These are phyloP conservation scores for Microbotryum scabiosae DNA, from an alignment of 1,284 basidiomycete species.

Conservation along the genomic window DNA sequence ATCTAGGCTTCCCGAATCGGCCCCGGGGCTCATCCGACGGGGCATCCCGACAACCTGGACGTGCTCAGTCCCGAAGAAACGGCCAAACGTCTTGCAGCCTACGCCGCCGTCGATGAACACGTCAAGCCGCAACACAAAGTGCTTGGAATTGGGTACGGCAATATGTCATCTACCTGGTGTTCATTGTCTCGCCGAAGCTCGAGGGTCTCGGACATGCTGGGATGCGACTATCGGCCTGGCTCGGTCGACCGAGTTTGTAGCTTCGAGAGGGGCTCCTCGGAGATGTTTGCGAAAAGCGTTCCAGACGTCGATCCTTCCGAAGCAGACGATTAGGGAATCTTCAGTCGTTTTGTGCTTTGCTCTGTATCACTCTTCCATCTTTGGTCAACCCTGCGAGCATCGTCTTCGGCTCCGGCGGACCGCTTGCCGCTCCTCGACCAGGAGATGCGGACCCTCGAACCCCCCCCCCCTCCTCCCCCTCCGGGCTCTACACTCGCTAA, in stretches of 20 bases:
- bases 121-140: conserved; percentile 75
- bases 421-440: too few relatives aligned
- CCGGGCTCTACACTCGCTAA: too few relatives aligned
- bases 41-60: background rate
- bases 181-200: too few relatives aligned
- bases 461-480: too few relatives aligned
- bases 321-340: background rate
- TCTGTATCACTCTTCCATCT: too few relatives aligned
- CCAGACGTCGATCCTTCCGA: background rate
- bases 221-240: background rate
- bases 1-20: conserved; percentile 19
- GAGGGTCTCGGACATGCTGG: background rate
- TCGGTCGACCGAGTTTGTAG: background rate
- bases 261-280: background rate
- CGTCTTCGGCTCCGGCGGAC: too few relatives aligned
- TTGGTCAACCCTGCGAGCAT: too few relatives aligned
- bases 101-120: conserved; percentile 87
- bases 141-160: conserved; percentile 76
- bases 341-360: background rate
- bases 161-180: too few relatives aligned
- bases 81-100: conserved; percentile 85
- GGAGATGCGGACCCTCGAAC: too few relatives aligned
- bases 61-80: conserved; percentile 25
- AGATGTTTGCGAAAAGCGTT: background rate
- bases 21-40: conserved; percentile 5